Evolutionary conservation across 2,329 filamentous ascomycete species (phyloP).

Genomic region (Aspergillus terreus): DNA sequence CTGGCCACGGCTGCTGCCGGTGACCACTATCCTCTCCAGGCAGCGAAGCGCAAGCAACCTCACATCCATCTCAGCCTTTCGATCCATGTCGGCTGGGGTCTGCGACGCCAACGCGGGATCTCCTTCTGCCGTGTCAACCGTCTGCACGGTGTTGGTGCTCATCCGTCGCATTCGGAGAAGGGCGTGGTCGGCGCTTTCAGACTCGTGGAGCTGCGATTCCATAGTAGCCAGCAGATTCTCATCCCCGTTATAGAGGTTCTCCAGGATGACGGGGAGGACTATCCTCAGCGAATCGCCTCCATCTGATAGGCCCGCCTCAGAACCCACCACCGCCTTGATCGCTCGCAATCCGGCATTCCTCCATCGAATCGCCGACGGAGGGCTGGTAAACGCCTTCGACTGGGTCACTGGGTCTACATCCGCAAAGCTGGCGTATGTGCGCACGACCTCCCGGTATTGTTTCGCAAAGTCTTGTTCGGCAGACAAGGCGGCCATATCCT

Average conservation of each 20-base stretch:
- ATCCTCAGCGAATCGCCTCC: slow-evolving; percentile 71
- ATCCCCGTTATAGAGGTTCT: slow-evolving; percentile 69
- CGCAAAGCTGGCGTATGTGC: slow-evolving; percentile 74
- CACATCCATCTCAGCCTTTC: slow-evolving; percentile 82
- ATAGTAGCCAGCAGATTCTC: slow-evolving; percentile 66
- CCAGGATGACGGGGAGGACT: slow-evolving; percentile 78
- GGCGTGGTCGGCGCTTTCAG: slow-evolving; percentile 67
- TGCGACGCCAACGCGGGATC: slow-evolving; percentile 64
- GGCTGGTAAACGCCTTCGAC: slow-evolving; percentile 56
- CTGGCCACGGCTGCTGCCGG: slow-evolving; percentile 72
- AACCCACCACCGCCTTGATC: slow-evolving; percentile 74
- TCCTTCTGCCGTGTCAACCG: slow-evolving; percentile 65
- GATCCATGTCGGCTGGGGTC: slow-evolving; percentile 82
- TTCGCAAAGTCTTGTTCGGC: slow-evolving; percentile 79
- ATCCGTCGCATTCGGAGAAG: slow-evolving; percentile 63
- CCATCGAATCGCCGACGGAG: slow-evolving; percentile 75
- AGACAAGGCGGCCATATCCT: slow-evolving; percentile 79
- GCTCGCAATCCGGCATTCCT: slow-evolving; percentile 70
- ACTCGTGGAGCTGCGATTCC: slow-evolving; percentile 61
- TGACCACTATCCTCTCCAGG: slow-evolving; percentile 78
- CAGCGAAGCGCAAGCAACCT: slow-evolving; percentile 80
- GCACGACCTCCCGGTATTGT: slow-evolving; percentile 79
- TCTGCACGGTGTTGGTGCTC: slow-evolving; percentile 75
- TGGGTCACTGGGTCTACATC: slow-evolving; percentile 53
- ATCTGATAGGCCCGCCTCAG: slow-evolving; percentile 75